These are phyloP conservation scores for Stropharia rugosoannulata DNA, from an alignment of 768 basidiomycete species.

Conservation along the genomic window DNA sequence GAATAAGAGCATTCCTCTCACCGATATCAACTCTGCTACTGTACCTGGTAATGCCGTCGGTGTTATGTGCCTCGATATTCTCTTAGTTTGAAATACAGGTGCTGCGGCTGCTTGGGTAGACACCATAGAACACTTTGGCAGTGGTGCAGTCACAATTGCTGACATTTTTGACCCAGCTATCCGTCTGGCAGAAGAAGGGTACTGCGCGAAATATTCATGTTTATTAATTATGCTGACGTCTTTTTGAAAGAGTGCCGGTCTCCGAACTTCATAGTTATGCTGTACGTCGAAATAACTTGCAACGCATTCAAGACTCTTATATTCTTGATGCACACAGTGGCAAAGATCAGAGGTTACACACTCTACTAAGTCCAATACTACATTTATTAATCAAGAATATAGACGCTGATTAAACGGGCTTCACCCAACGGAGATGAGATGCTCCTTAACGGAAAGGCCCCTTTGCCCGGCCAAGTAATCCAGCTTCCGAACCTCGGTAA, in stretches of 20 bases:
- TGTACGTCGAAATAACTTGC: constrained; percentile 33
- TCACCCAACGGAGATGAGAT: constrained; percentile 87
- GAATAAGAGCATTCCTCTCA: constrained; percentile 70
- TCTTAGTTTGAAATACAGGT: constrained; percentile 38
- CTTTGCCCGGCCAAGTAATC: constrained; percentile 83
- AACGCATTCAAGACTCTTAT: not conserved
- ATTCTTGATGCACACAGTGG: constrained; percentile 36
- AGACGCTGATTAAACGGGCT: constrained; percentile 73
- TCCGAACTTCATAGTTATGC: constrained; percentile 73
- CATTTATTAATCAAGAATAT: not conserved
- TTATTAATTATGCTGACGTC: not conserved
- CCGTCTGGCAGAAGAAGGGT: constrained; percentile 90
- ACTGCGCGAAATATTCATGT: constrained; percentile 11
- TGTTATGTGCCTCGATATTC: not conserved
- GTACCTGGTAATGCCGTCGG: constrained; percentile 57
- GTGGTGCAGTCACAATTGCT: constrained; percentile 56
- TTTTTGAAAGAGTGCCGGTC: constrained; percentile 66
- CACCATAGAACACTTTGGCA: constrained; percentile 80
- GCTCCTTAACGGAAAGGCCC: constrained; percentile 82
- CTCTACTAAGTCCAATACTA: not conserved
- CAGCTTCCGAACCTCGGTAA: constrained; percentile 77
- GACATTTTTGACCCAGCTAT: constrained; percentile 91
- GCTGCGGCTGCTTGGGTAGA: constrained; percentile 97
- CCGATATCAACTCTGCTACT: constrained; percentile 88
- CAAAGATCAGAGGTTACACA: constrained; percentile 51